Base-by-base conservation (phyloP, 78 protist genomes). In the Tieghemostelium lacteum region DNA sequence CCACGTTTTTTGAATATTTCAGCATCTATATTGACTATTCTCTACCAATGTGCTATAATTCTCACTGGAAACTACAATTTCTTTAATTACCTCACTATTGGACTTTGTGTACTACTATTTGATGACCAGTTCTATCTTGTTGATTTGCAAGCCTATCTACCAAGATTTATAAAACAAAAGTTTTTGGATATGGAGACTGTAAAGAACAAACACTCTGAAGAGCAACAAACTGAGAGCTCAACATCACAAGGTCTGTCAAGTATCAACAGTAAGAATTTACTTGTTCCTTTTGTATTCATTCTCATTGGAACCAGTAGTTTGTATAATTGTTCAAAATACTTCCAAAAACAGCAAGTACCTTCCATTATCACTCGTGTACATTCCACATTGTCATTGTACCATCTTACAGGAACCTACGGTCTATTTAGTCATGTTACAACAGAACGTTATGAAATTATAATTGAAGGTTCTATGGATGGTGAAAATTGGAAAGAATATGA, bases 41-140 rank as follows among this genome's bases (percentile, higher is more conserved):
- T 42, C 22, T 58, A 64, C 29, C 86, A 74, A 67, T 33, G 52
- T 28, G 31, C 5, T 19, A 74, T 92, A 67, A 22, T 57, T 40
- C 20, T 69, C 14, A 92, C 93, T 28, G 97, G 97, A 8, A 95
- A 95, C 67, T 95, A 88, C 73, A 66, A 62, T 31, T 95, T 83
- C 28, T 95, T 93, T 64, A 92, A 95, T 67, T 63, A 75, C 52
- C 94, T 85, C 55, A 85, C 94, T 2, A 69, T 66, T 42, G 76
- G 77, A 42, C 58, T 87, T 28, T 60, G 73, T 29, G 4, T 88
- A 1, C 24, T 86, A 29, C 36, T 60, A 26, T 40, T 86, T 55
- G 92, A 83, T 24, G 95, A 77, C n/a, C 61, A 76, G 19, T 73
- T 86, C 42, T 28, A 73, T 22, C 64, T 83, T 37, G n/a, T n/a